Conservation (phyloP, 352 stramenopile species). For the Pythium aphanidermatum region DNA sequence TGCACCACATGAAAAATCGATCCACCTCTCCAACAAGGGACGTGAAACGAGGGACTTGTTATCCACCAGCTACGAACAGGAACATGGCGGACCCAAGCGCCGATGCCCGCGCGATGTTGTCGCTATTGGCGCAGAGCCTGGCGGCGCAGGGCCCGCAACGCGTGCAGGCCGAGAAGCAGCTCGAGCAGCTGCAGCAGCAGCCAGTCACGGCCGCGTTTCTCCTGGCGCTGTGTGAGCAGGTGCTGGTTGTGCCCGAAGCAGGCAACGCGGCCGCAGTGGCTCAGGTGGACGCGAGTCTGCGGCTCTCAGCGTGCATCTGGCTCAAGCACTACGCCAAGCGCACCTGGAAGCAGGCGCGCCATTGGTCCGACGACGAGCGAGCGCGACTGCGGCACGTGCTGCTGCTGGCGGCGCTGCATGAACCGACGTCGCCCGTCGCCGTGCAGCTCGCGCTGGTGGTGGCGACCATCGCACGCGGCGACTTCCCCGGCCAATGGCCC, state of each 20-base stretch:
- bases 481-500: conserved; percentile 68
- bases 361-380: conserved; percentile 37
- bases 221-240: conserved; percentile 34
- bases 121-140: conserved; percentile 48
- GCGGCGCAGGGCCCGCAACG: conserved; percentile 30
- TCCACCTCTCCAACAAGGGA: no score
- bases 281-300: conserved; percentile 37
- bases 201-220: conserved; percentile 34
- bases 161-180: conserved; percentile 40
- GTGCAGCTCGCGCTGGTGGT: conserved; percentile 61
- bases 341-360: conserved; percentile 29
- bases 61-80: conserved; percentile 15
- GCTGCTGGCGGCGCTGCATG: conserved; percentile 62
- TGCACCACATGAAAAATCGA: conserved; percentile 20
- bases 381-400: conserved; percentile 39
- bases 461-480: conserved; percentile 56
- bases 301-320: conserved; percentile 66
- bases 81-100: conserved; percentile 7
- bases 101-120: conserved; percentile 24
- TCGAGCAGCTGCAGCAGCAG: conserved; percentile 41
- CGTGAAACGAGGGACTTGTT: conserved; percentile 14
- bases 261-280: conserved; percentile 21
- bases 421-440: conserved; percentile 45
- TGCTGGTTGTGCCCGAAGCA: conserved; percentile 29
- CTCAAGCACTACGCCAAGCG: conserved; percentile 68